phyloP scores from a whole-genome alignment of 2,329 filamentous ascomycete genomes.

The Hypoxylon sp. region DNA sequence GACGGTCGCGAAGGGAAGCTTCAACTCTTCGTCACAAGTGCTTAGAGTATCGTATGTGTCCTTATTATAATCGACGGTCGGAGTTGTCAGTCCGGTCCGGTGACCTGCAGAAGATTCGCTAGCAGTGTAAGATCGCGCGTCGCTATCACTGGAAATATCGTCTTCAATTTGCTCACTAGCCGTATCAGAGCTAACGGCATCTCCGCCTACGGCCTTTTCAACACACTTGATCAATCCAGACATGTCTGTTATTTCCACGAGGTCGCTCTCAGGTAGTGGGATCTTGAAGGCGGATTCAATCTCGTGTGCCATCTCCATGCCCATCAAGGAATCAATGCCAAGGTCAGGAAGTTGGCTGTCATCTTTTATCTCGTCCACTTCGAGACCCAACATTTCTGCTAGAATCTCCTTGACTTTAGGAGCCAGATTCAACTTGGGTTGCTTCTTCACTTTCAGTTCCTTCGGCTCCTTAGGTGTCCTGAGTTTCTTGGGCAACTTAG shows the following conservation, averaged over 20 bases:
- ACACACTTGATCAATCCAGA: constrained; percentile 43
- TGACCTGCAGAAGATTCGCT: constrained; percentile 24
- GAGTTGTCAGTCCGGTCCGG: constrained; percentile 27
- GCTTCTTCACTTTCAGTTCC: constrained; percentile 19
- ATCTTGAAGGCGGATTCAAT: constrained; percentile 51
- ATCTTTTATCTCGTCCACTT: constrained; percentile 48
- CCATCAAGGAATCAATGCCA: constrained; percentile 60
- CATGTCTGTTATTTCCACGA: constrained; percentile 47
- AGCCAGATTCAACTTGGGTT: constrained; percentile 13
- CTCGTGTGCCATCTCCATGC: constrained; percentile 57
- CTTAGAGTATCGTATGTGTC: constrained; percentile 24
- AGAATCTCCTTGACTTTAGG: constrained; percentile 38
- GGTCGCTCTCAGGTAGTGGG: constrained; percentile 42
- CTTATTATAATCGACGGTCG: constrained; percentile 25
- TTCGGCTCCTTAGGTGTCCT: constrained; percentile 15
- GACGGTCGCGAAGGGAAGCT: constrained; percentile 32
- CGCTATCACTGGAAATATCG: constrained; percentile 24
- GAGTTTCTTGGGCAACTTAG: constrained; percentile 5
- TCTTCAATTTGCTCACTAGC: constrained; percentile 26
- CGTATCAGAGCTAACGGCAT: constrained; percentile 9
- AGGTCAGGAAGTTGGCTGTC: constrained; percentile 52
- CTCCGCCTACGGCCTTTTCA: constrained; percentile 21
- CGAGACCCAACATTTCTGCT: constrained; percentile 48
- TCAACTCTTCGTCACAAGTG: constrained; percentile 22
- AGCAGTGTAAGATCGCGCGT: constrained; percentile 16